These are phyloP conservation scores for Platanthera guangdongensis DNA, from an alignment of 106 monocot genomes.

Conservation along the genomic window DNA sequence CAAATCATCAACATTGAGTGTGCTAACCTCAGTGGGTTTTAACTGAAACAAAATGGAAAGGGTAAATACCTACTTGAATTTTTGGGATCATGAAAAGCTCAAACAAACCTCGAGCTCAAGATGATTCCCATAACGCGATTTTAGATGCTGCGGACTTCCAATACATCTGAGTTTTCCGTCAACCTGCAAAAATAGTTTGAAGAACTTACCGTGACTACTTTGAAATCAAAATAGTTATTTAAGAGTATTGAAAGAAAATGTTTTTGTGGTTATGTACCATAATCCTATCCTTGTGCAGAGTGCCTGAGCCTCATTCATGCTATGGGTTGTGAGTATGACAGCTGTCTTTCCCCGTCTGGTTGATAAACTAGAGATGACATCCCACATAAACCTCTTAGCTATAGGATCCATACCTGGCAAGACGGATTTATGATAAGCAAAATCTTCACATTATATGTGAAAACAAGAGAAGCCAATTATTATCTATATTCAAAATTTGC, in stretches of 20 bases:
- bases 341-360: constrained; percentile 80
- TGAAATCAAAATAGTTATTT: not conserved
- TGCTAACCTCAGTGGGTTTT: constrained; percentile 55
- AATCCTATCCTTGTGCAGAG: constrained; percentile 88
- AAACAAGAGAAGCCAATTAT: not conserved
- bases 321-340: constrained; percentile 87
- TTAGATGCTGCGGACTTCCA: constrained; percentile 87
- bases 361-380: constrained; percentile 80
- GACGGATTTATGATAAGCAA: not conserved
- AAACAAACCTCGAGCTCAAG: constrained; percentile 81
- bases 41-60: constrained; percentile 35
- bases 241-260: not conserved
- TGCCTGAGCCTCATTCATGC: constrained; percentile 97
- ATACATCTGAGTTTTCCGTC: constrained; percentile 62
- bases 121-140: constrained; percentile 91
- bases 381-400: constrained; percentile 93
- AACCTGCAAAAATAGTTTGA: constrained; percentile 28
- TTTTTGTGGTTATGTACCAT: constrained; percentile 43
- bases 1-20: constrained; percentile 40
- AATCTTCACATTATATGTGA: not conserved
- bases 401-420: constrained; percentile 80
- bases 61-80: not conserved
- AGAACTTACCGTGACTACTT: not conserved
- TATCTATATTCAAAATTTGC: not conserved
- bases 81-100: constrained; percentile 15